Base-by-base conservation (phyloP, 2,329 filamentous ascomycete species). In the Penicillium sp. region DNA sequence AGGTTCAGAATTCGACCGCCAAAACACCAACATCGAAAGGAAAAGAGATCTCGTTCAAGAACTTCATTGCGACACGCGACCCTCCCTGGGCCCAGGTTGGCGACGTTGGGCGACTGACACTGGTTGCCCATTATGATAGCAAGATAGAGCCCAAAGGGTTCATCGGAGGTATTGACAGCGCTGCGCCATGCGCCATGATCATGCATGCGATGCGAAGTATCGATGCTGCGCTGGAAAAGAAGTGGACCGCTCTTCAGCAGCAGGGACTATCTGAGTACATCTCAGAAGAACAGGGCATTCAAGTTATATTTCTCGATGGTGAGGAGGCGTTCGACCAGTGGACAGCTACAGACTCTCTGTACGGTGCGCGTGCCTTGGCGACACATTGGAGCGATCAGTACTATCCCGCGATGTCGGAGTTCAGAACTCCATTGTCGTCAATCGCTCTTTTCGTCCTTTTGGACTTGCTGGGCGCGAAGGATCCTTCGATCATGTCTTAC, bases 121-220 rank as follows among this genome's bases (percentile, higher is more conserved):
- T 99, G 50, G 94, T 93, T 6, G 94, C 94, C 39, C 94, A 99
- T 71, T 97, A 96, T 71, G 94, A 99, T 67, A 92, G 87, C 69
- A 89, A 96, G 74, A 81, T 88, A 54, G 79, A 79, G 24, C 93
- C 92, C 0, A 77, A 86, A 56, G 93, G 92, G 1, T 99, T 99
- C 71, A 89, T 99, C 54, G 94, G 94, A 0, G 94, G 93, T 0
- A 95, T 86, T 13, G 94, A 99, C 69, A 96, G 91, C 65, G 94
- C 94, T 1, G 94, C 90, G 16, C 92, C 94, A 9, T 97, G 93
- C 72, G 94, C 94, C 0, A 92, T 97, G 81, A 80, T 99, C 54
- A 83, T 99, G 84, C 62, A 96, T 70, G 85, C 88, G 11, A 90
- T 92, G 57, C 81, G 87, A 61, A 89, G 85, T 59, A 84, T 99